Percentiles rank a stretch among this genome's conserved stretches.
Evolutionary conservation across 2,329 filamentous ascomycete genomes (phyloP).

Genomic region (Teratosphaeria pseudoeucalypti): DNA sequence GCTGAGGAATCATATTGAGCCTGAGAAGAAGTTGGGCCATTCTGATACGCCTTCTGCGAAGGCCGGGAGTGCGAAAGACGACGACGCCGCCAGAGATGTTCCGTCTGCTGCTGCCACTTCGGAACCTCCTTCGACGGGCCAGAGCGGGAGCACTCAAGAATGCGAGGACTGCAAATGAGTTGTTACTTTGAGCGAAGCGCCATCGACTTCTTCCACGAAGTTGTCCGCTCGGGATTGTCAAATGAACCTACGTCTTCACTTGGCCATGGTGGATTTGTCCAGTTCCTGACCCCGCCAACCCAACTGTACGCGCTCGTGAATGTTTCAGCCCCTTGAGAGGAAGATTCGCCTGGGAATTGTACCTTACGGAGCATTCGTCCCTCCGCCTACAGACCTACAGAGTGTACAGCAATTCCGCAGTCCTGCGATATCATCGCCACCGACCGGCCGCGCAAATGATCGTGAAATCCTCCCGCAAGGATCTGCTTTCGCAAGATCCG

Average conservation of each 20-base stretch:
- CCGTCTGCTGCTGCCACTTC: background rate
- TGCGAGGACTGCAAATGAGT: conserved; percentile 14
- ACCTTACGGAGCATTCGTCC: too few relatives aligned
- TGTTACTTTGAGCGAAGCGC: background rate
- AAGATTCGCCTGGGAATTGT: too few relatives aligned
- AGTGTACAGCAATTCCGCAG: too few relatives aligned
- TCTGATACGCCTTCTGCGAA: conserved; percentile 32
- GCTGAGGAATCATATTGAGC: conserved; percentile 73
- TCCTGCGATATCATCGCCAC: too few relatives aligned
- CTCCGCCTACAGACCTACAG: too few relatives aligned
- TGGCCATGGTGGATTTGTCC: background rate
- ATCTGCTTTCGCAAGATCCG: too few relatives aligned
- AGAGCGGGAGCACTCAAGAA: background rate
- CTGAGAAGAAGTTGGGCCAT: conserved; percentile 67
- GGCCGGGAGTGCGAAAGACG: background rate
- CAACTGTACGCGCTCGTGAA: too few relatives aligned
- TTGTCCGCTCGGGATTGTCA: too few relatives aligned
- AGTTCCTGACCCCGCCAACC: background rate
- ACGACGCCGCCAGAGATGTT: background rate
- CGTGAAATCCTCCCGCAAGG: too few relatives aligned
- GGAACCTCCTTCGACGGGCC: background rate
- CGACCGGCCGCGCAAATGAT: too few relatives aligned
- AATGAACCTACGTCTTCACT: too few relatives aligned
- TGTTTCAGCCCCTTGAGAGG: too few relatives aligned
- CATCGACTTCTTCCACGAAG: background rate